Percentiles rank a stretch among this genome's conserved stretches.
phyloP scores from a whole-genome alignment of 2,329 filamentous ascomycete genomes.

The Talaromyces amestolkiae region DNA sequence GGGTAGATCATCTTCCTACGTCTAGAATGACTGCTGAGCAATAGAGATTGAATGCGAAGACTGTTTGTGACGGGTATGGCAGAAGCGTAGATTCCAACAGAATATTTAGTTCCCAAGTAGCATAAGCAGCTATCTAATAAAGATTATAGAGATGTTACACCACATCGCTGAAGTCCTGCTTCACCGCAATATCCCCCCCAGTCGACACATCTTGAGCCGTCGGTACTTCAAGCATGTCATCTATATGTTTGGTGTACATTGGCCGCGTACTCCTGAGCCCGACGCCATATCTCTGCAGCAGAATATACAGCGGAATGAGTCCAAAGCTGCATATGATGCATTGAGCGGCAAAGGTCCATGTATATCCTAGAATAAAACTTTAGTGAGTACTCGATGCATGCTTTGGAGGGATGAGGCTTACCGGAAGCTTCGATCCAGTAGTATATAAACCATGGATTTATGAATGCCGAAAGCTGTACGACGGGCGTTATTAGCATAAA shows the following conservation, averaged over 20 bases:
- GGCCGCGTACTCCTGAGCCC: neutral
- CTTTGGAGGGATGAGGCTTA: neutral
- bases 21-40: too few species aligned
- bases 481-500: neutral
- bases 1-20: constrained; percentile 4
- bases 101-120: neutral
- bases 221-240: neutral
- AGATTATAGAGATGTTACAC: neutral
- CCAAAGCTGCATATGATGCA: constrained; percentile 12
- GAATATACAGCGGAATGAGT: constrained; percentile 6
- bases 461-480: constrained; percentile 8
- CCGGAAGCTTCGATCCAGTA: constrained; percentile 9
- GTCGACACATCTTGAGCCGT: neutral
- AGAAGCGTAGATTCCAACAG: neutral
- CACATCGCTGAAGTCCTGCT: neutral
- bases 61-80: too few species aligned
- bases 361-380: neutral
- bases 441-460: constrained; percentile 13
- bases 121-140: neutral
- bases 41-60: too few species aligned
- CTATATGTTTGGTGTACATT: constrained; percentile 10
- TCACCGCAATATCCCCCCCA: neutral
- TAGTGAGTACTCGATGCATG: neutral
- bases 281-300: neutral
- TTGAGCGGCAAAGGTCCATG: constrained; percentile 6